Percentiles rank a stretch among this genome's conserved stretches.
Evolutionary conservation across 768 basidiomycete genomes (phyloP).

Genomic region (Russula olivacea): DNA sequence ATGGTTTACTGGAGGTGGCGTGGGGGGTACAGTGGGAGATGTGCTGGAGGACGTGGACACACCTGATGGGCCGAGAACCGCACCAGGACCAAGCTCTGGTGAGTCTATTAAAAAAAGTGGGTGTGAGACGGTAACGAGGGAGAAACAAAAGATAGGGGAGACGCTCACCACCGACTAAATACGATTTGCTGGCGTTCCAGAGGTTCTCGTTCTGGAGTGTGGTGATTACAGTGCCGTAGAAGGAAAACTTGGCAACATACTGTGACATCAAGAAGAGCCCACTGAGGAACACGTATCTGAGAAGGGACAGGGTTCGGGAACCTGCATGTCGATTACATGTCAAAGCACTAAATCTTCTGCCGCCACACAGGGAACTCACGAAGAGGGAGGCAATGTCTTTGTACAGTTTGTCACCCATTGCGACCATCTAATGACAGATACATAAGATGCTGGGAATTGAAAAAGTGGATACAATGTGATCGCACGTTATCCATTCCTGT

Average conservation of each 20-base stretch:
- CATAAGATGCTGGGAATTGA: not conserved
- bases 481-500: not conserved
- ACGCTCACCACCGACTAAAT: not conserved
- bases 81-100: not conserved
- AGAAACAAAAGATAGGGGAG: not conserved
- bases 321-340: not conserved
- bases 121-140: not conserved
- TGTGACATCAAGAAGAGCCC: not conserved
- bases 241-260: not conserved
- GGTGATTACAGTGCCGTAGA: not conserved
- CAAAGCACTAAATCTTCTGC: not conserved
- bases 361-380: not conserved
- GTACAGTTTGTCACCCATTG: not conserved
- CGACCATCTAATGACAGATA: not conserved
- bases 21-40: not conserved
- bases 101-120: not conserved
- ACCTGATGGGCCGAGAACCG: not conserved
- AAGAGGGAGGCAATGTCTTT: not conserved
- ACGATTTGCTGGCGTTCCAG: not conserved
- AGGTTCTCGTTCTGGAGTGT: not conserved
- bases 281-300: not conserved
- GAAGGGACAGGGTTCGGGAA: not conserved
- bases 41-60: not conserved
- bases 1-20: not conserved
- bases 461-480: not conserved